A percentile compares a stretch with the other conserved stretches of the same genome.
Evolutionary conservation across 768 basidiomycete genomes (phyloP).

Genomic region (Panaeolus papilionaceus): DNA sequence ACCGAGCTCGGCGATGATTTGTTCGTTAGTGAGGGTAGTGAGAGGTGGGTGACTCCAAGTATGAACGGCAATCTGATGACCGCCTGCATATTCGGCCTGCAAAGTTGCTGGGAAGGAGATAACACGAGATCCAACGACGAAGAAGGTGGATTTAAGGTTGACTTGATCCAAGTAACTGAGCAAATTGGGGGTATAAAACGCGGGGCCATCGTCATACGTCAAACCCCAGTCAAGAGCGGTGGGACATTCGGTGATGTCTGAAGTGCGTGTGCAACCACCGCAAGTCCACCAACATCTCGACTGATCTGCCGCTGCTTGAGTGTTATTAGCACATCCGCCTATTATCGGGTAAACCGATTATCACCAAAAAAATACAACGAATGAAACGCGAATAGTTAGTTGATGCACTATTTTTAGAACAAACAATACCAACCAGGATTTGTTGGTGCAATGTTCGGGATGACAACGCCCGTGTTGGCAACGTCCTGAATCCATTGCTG

Average conservation of each 20-base stretch:
- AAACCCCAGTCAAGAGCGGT: constrained; percentile 61
- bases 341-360: neutral
- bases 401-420: constrained; percentile 2
- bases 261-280: constrained; percentile 67
- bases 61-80: constrained; percentile 79
- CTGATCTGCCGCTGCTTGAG: constrained; percentile 56
- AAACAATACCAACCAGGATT: constrained; percentile 38
- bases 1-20: constrained; percentile 87
- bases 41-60: constrained; percentile 76
- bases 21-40: constrained; percentile 78
- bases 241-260: constrained; percentile 81
- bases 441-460: constrained; percentile 60
- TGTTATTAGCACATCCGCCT: constrained; percentile 69
- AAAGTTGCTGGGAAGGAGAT: constrained; percentile 73
- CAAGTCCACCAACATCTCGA: constrained; percentile 85
- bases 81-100: constrained; percentile 76
- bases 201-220: constrained; percentile 83
- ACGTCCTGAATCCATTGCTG: constrained; percentile 76
- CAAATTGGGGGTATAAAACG: constrained; percentile 76
- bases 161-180: constrained; percentile 69
- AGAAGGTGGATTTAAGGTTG: constrained; percentile 84
- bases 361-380: constrained; percentile 10
- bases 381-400: constrained; percentile 8
- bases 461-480: constrained; percentile 54
- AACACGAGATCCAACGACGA: constrained; percentile 83